A percentile compares a stretch with the other conserved stretches of the same genome.
Evolutionary conservation across 306 rosid genomes (phyloP).

Genomic region (Oemleria cerasiformis): DNA sequence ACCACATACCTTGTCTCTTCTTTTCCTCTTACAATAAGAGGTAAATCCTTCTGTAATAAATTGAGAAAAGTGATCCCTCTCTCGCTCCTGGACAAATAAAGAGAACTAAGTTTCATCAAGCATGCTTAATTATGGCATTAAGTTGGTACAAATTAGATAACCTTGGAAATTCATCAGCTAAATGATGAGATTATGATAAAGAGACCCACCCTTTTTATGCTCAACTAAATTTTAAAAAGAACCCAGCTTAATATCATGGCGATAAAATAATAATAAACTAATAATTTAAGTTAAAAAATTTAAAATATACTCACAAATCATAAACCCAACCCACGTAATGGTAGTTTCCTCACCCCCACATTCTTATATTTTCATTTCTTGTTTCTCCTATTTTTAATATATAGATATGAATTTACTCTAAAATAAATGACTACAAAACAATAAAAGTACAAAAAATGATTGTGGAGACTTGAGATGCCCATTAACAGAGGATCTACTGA

Average conservation of each 20-base stretch:
- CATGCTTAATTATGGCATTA: background rate
- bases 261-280: no score
- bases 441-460: background rate
- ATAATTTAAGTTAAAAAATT: no score
- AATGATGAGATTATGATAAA: background rate
- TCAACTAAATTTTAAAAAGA: no score
- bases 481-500: background rate
- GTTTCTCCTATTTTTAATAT: no score
- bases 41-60: slow-evolving; percentile 91
- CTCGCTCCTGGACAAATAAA: slow-evolving; percentile 64
- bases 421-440: background rate
- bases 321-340: no score
- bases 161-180: background rate
- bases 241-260: no score
- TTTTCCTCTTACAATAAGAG: slow-evolving; percentile 94
- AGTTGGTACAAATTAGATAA: background rate
- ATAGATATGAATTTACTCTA: no score
- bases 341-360: no score
- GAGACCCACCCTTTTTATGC: background rate
- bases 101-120: background rate
- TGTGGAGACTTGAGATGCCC: background rate
- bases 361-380: no score
- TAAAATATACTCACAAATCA: no score
- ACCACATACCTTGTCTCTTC: slow-evolving; percentile 84
- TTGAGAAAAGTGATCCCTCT: slow-evolving; percentile 89